Base-by-base conservation (phyloP, 768 basidiomycete species). In the Boletus sp. region DNA sequence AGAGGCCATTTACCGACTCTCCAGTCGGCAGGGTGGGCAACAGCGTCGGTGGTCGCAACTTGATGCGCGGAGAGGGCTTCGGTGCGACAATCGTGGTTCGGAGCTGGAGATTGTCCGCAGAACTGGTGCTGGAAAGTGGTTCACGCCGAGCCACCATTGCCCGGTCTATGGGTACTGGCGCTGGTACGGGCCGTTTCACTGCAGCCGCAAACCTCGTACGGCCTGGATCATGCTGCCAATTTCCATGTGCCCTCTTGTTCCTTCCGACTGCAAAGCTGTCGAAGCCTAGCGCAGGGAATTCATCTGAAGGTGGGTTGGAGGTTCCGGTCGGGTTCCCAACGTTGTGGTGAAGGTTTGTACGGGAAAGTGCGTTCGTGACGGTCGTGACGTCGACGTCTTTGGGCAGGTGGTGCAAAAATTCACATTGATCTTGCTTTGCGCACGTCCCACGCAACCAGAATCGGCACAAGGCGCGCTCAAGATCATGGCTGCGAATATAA, bases 401-500 rank as follows among this genome's bases (percentile, higher is more conserved):
- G 7, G 92, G 93, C 5, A 95, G 75, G 68, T 91, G 90, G 67
- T 97, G 95, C 66, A 97, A 73, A 73, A 98, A 98, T 73, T 98
- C 97, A 82, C 95, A 98, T 59, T 81, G 83, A 53, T 96, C 94
- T 51, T 94, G 90, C 71, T 99, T 99, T 30, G 95, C 92, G 66
- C 97, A 99, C 42, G 93, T 93, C 6, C 96, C 96, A 47, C 95
- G 83, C 30, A 99, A 80, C 97, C 97, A 99, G 77, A 99, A 99
- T 34, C 97, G 88, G 74, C 90, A 94, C 21, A 98, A 70, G 2
- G 95, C 95, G 39, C 95, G 83, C 70, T 98, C 95, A 4, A 97
- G 81, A 65, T 98, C 95, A 67, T 97, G 95, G 63, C 95, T 97
- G 61, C 4, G 61, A 51, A 50, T 46, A 51, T 38, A 50, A 50